These are phyloP conservation scores for Alternaria novae-zelandiae DNA, from an alignment of 2,329 filamentous ascomycete species.

Conservation along the genomic window DNA sequence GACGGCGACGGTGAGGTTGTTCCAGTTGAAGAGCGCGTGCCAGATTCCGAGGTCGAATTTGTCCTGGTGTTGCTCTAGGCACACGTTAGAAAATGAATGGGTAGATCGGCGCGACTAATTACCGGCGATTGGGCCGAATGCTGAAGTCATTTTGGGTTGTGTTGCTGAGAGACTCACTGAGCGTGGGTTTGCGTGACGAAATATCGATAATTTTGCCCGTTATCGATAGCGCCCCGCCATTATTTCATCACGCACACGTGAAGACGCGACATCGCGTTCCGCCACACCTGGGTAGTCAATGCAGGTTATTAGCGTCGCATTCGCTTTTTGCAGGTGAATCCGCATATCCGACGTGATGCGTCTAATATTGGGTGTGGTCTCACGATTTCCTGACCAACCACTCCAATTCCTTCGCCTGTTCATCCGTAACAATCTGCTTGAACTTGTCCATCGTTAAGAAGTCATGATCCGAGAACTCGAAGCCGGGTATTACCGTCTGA, in stretches of 20 bases:
- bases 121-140: constrained; percentile 10
- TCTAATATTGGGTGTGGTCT: not conserved
- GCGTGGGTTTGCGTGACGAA: constrained; percentile 9
- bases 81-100: constrained; percentile 3
- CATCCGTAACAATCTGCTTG: constrained; percentile 55
- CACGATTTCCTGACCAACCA: constrained; percentile 48
- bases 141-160: constrained; percentile 7
- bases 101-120: not conserved
- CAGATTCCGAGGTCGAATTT: constrained; percentile 83
- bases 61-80: constrained; percentile 34
- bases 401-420: constrained; percentile 57
- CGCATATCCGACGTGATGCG: not conserved
- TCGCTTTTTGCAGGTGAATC: constrained; percentile 1
- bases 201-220: constrained; percentile 4
- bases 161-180: constrained; percentile 1
- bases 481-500: constrained; percentile 69
- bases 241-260: not conserved
- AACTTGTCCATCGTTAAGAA: constrained; percentile 62
- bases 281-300: not conserved
- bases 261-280: not conserved
- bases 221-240: constrained; percentile 13
- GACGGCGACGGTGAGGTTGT: constrained; percentile 84
- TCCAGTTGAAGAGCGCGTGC: constrained; percentile 85
- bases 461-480: constrained; percentile 71
- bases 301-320: not conserved